Base-by-base conservation (phyloP, 2,329 filamentous ascomycete genomes). In the Aspergillus intermedius region DNA sequence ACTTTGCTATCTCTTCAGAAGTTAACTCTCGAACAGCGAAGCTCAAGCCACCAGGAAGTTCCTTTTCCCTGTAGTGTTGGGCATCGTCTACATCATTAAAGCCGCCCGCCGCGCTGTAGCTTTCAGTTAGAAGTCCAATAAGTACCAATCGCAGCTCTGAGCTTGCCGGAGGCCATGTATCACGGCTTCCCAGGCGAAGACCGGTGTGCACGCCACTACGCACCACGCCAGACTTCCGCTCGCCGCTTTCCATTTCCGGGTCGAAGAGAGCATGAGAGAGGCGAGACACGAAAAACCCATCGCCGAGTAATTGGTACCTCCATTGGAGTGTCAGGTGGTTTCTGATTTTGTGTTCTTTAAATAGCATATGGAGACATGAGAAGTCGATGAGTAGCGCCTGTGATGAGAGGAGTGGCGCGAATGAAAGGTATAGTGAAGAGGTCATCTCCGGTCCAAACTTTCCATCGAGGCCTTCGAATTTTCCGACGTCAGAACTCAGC, bases 111-210 rank as follows among this genome's bases (percentile, higher is more conserved):
- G 67, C 67, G 42, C 71, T 68, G 57, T 89, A 88, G 54, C 82
- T 88, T 54, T 96, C 91, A 2, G 80, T 78, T 5, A 97, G 73
- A 1, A 97, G 79, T 0, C 89, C 90, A 79, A 91, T 94, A 15
- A 98, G 75, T 0, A 88, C 88, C 4, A 97, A 76, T 8, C 90
- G 82, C n/a, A 98, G 73, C 65, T 97, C 93, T 0, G 91, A 96
- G 65, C 88, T 94, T 21, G 90, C 90, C 4, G 93, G 93, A 22
- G 93, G 93, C 93, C 93, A 97, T 28, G 78, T 88, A 48, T 88
- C 83, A 59, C 89, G 81, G 2, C 81, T 82, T n/a, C 87, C 87
- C 0, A 97, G 75, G 37, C 90, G 85, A 37, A 97, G 75, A 1
- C 93, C 91, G 76, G 95, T 91, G 12, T 81, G 73, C 49, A 83